Evolutionary conservation across 2,329 filamentous ascomycete species (phyloP), one percentile per base, ranked within the genome.

Genomic region (Botrytis cinerea): DNA sequence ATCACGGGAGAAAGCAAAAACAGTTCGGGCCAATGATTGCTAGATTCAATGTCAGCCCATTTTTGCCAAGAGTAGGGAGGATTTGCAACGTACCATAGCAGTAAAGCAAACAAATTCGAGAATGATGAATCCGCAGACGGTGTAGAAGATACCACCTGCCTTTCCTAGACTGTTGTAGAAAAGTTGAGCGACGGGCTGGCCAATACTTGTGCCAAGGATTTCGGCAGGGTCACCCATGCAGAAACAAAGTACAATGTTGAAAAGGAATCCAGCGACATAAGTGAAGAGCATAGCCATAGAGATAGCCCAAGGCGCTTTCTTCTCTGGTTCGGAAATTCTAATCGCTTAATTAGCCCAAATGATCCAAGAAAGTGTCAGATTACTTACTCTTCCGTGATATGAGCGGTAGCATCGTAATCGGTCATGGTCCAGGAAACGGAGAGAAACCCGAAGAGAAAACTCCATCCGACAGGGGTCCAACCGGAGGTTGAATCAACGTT

Each of bases 341-440:
- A 45, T 45, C 38, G 38, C 35, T 32, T 45, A 20, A 54, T 70
- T 61, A 73, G 73, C 57, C 48, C n/a, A 46, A 45, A 72, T 78
- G 40, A 43, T 4, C 28, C 10, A 66, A 48, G 40, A 68, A 48
- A 16, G n/a, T 38, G 6, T 20, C 32, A 25, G 25, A 74, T 73
- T 73, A 78, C 80, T 70, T 70, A 74, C 73, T 88, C 87, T 78
- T 88, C 87, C 14, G 85, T 84, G 70, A 87, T 87, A 77, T 82
- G 81, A 20, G 81, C 81, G n/a, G 81, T 82, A 16, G 83, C 83
- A 78, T 85, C 86, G 78, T 87, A 87, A 77, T 87, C 85, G 6
- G 87, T 89, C 87, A 89, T 89, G 71, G 87, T 89, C 87, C 87
- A 90, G 32, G 85, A 85, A 54, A 88, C 87, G 2, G 86, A 87